Evolutionary conservation across 768 basidiomycete genomes (phyloP), one percentile per base, ranked within the genome.

Genomic region (Rhodotorula diobovata): DNA sequence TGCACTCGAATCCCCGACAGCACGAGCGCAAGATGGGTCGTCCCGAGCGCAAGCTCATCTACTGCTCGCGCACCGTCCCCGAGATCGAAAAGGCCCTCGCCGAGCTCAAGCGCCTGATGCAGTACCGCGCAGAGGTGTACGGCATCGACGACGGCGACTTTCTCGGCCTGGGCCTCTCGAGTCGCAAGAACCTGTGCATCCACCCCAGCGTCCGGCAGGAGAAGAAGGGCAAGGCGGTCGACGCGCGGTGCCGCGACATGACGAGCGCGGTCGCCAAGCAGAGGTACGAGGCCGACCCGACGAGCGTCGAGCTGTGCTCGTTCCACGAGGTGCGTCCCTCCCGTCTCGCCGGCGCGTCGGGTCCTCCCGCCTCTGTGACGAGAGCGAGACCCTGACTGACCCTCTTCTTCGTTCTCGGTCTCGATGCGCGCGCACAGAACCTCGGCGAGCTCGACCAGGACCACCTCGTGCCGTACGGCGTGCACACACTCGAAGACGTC

Each of bases 61-160:
- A 99, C 81, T 99, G 96, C 81, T 98, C 96, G 18, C 93, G 96
- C 77, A 99, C 96, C 18, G 96, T 99, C 16, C 96, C 96, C 7
- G 96, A 99, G 82, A 99, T 99, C 74, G 96, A 99, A 81, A 99
- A 99, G 80, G 96, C 95, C 0, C 83, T 99, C 68, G 87, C 93
- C 8, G 96, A 99, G 81, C 82, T 99, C 79, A 96, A 97, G 80
- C 84, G 95, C 61, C 82, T 99, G 32, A 91, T 99, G 87, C 87
- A 86, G 35, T 98, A 98, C 81, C 88, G 87, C 74, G 81, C 84
- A 16, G 87, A 84, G 71, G 85, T 84, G 69, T 80, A 81, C 77
- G 80, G 79, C 9, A 79, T 82, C 67, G 93, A 91, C 79, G 94
- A 97, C 78, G 84, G 84, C 53, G 86, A 82, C 48, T 97, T 93